Evolutionary conservation across 805 yeast genomes (phyloP).

Genomic region (Blastobotrys americana): DNA sequence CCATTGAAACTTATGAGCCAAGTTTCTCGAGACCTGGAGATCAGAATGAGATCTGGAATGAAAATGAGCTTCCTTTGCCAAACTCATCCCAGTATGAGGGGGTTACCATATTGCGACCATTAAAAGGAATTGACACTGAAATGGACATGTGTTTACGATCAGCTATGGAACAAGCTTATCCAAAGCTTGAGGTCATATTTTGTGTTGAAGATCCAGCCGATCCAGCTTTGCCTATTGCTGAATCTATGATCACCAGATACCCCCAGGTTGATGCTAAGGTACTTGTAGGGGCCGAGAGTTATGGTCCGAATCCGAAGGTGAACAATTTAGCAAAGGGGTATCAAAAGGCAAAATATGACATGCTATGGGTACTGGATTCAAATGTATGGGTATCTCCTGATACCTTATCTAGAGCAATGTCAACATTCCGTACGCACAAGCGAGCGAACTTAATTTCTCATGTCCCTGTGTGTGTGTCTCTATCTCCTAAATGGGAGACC

Average conservation of each 20-base stretch:
- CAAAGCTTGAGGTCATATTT: conserved; percentile 63
- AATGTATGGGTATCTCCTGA: conserved; percentile 72
- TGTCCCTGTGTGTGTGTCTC: conserved; percentile 43
- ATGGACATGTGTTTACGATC: conserved; percentile 59
- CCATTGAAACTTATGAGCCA: neutral
- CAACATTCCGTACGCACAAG: conserved; percentile 33
- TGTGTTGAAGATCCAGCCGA: conserved; percentile 63
- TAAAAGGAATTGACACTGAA: conserved; percentile 78
- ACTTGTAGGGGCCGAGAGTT: conserved; percentile 43
- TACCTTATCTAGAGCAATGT: conserved; percentile 57
- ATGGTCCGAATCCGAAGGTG: conserved; percentile 85
- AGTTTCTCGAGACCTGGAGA: neutral
- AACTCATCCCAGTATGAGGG: conserved; percentile 32
- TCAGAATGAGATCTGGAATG: neutral
- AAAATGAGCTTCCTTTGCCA: neutral
- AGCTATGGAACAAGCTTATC: conserved; percentile 63
- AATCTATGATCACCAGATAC: conserved; percentile 43
- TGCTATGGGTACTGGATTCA: conserved; percentile 79
- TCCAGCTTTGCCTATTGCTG: conserved; percentile 55
- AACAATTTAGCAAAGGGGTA: conserved; percentile 83
- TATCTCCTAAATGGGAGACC: conserved; percentile 32
- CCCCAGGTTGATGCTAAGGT: conserved; percentile 54
- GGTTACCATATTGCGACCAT: conserved; percentile 73
- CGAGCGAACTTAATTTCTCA: conserved; percentile 67
- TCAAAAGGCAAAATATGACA: conserved; percentile 56